Conservation (phyloP, 192 early-diverging fungal genomes). For the Backusella circina region DNA sequence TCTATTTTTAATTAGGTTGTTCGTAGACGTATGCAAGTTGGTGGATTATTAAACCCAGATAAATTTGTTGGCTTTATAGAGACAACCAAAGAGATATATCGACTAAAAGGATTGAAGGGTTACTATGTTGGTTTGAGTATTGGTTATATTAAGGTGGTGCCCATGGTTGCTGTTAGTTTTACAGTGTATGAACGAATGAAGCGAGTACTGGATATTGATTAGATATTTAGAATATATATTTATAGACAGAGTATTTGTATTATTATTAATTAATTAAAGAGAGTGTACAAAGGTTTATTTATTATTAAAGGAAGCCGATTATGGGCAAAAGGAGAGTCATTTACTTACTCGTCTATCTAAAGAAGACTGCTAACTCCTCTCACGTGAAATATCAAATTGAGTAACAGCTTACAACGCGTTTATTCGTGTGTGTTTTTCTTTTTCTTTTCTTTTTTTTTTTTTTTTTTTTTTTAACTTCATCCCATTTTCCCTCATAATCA, state of each 20-base stretch:
- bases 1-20: conserved; percentile 53
- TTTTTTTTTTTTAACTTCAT: no score
- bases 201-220: conserved; percentile 47
- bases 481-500: background rate
- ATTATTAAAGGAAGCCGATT: no score
- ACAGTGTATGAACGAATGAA: conserved; percentile 86
- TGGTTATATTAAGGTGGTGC: conserved; percentile 93
- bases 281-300: no score
- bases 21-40: conserved; percentile 81
- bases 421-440: background rate
- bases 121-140: conserved; percentile 96
- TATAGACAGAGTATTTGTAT: no score
- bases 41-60: conserved; percentile 55
- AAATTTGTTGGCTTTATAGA: conserved; percentile 47
- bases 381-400: no score
- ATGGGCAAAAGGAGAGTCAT: no score
- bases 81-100: conserved; percentile 63
- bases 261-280: no score
- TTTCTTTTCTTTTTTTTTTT: background rate
- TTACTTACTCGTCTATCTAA: no score
- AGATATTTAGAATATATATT: background rate
- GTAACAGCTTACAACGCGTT: no score
- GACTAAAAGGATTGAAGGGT: conserved; percentile 67
- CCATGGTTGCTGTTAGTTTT: conserved; percentile 90
- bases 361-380: no score